Evolutionary conservation across 148 eudicot species (phyloP), one percentile per base, ranked within the genome.

Genomic region (Cornus kousa): DNA sequence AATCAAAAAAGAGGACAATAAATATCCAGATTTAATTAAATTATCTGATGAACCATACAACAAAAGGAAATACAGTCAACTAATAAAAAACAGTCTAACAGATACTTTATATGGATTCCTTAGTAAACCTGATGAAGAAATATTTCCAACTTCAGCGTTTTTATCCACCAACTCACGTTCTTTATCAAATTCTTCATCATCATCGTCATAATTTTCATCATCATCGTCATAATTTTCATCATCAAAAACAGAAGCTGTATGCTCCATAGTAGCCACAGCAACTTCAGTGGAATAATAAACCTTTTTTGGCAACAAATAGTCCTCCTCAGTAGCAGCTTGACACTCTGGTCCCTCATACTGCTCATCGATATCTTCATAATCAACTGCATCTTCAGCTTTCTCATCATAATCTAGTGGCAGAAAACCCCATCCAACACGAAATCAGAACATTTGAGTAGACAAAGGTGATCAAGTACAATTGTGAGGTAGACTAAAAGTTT

Each of bases 221-320:
- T 91, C 99, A 88, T 94, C 98, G 72, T 96, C 99, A 81, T 96
- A 96, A 83, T 96, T 89, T 59, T 96, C 99, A 84, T 96, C 99
- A 83, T 91, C 99, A 88, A 88, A 96, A 48, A 91, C 86, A 48
- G 98, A 93, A 68, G 88, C 80, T 43, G 75, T 82, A 43, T 83
- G 85, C 81, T 75, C 87, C 81, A 88, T 74, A 46, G 75, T 67
- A 77, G 85, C 77, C 67, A 72, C 85, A 40, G 90, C 78, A 78
- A 83, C 87, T 84, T 86, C 85, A 68, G 86, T 43, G 62, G 94
- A 67, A 67, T 86, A 72, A 77, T 83, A 93, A 22, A 86, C 93
- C 40, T 80, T 86, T 83, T 88, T 91, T 5, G 97, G 90, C 86
- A 93, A 83, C 76, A 96, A 80, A 86, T 87, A 87, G 77, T 96